Base-by-base conservation (phyloP, 108 stramenopile genomes). In the Conticribra weissflogii region DNA sequence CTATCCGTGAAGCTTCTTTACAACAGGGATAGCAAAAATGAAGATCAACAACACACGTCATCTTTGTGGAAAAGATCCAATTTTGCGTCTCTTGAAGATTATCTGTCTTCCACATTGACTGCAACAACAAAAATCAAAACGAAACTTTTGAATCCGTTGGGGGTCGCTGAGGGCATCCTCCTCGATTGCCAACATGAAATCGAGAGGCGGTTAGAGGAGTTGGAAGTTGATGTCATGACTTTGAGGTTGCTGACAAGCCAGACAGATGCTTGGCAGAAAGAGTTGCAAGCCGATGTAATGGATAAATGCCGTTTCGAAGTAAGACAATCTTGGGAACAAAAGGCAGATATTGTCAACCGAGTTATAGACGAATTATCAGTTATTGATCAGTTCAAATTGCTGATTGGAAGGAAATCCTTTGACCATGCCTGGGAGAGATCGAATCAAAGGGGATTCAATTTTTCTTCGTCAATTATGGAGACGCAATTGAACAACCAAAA, bases 131-230 rank as follows among this genome's bases (percentile, higher is more conserved):
- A 86, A 61, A 68, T 95, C 22, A 72, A 86, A 72, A 77, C 88
- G 15, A 95, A 95, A 65, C 68, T 95, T 46, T 54, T 81, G 9
- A 91, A 85, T 83, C 93, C 93, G 2, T 63, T 94, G 12, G 88
- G 89, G 54, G 89, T 92, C 15, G 69, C 81, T 18, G 89, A 95
- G 71, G 85, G 86, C 48, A 81, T 88, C 27, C 65, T 91, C 51
- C 32, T 62, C 4, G 81, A 87, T 44, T 85, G 88, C 59, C 66
- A 86, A 46, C 46, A 71, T n/a, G 60, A 79, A 50, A 62, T 93
- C n/a, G 16, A 59, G 19, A 52, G 60, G 31, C 71, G 85, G 54
- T 33, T 57, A 18, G 65, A 88, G 21, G 86, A 82, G 23, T 62
- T 93, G 54, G 70, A 88, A 36, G 64, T 81, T 15, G 88, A 93